Percentiles rank a stretch among this genome's conserved stretches.
These are phyloP conservation scores for Metroxylon sagu DNA, from an alignment of 176 grass and related monocot species.

Conservation along the genomic window DNA sequence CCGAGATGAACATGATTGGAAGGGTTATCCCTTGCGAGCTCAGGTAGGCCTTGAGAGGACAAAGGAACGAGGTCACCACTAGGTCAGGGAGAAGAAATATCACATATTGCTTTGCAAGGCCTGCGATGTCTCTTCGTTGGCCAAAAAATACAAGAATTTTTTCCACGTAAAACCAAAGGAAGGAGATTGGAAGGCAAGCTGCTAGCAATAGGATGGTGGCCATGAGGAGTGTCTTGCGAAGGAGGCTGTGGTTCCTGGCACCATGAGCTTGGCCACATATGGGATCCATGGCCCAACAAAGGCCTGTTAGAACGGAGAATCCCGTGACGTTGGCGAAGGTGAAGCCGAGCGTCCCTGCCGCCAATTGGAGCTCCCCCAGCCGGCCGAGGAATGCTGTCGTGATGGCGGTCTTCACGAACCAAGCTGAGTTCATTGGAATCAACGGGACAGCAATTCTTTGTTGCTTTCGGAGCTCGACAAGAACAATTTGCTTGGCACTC, in stretches of 20 bases:
- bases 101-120: conserved; percentile 30
- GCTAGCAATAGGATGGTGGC: conserved; percentile 39
- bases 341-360: conserved; percentile 65
- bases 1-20: conserved; percentile 46
- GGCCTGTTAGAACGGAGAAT: conserved; percentile 67
- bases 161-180: conserved; percentile 71
- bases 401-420: conserved; percentile 61
- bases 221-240: conserved; percentile 61
- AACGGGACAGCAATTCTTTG: conserved; percentile 64
- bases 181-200: conserved; percentile 44
- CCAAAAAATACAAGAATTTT: conserved; percentile 50
- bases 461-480: conserved; percentile 43
- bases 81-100: conserved; percentile 57
- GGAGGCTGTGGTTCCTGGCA: conserved; percentile 54
- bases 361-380: conserved; percentile 64
- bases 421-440: conserved; percentile 60
- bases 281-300: conserved; percentile 83
- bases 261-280: conserved; percentile 91
- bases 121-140: conserved; percentile 56
- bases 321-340: conserved; percentile 87
- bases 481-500: conserved; percentile 4
- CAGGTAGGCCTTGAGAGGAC: conserved; percentile 64
- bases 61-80: conserved; percentile 44
- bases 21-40: conserved; percentile 74
- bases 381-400: conserved; percentile 74